These are phyloP conservation scores for Berberis thunbergii DNA, from an alignment of 164 flowering plant species.

Conservation along the genomic window DNA sequence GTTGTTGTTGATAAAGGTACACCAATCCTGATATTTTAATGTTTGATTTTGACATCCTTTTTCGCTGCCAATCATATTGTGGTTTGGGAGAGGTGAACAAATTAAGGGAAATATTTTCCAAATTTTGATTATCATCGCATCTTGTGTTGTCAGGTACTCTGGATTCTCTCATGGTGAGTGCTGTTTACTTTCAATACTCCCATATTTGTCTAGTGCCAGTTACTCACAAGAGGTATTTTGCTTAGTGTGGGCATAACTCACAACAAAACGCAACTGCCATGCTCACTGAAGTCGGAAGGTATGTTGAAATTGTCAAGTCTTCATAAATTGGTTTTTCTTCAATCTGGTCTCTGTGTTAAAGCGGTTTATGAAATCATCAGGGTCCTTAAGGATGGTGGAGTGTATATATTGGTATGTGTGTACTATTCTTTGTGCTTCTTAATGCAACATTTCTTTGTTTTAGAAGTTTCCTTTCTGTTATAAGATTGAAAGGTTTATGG, in stretches of 20 bases:
- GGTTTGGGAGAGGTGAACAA: too few relatives aligned
- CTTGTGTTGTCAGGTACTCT: constrained; percentile 56
- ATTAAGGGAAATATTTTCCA: too few relatives aligned
- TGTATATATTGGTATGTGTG: constrained; percentile 58
- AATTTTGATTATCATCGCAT: neutral
- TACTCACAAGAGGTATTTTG: constrained; percentile 10
- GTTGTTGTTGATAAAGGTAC: constrained; percentile 75
- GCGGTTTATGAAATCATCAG: constrained; percentile 73
- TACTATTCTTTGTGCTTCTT: constrained; percentile 1
- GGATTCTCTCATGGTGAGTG: constrained; percentile 83
- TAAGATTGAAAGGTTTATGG: too few relatives aligned
- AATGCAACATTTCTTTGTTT: neutral
- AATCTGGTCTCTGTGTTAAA: constrained; percentile 43
- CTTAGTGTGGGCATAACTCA: constrained; percentile 70
- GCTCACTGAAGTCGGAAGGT: constrained; percentile 80
- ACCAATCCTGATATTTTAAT: neutral
- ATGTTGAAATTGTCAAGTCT: constrained; percentile 7
- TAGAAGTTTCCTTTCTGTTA: too few relatives aligned
- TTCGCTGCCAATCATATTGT: too few relatives aligned
- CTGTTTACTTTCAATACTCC: constrained; percentile 4
- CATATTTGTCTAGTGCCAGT: constrained; percentile 8
- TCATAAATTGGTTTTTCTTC: constrained; percentile 12
- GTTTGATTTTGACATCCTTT: too few relatives aligned
- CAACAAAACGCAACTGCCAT: constrained; percentile 51
- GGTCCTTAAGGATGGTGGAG: constrained; percentile 78